A percentile compares a stretch with the other conserved stretches of the same genome.
Conservation (phyloP, 2,329 filamentous ascomycete genomes). For the Fusarium ambrosium region DNA sequence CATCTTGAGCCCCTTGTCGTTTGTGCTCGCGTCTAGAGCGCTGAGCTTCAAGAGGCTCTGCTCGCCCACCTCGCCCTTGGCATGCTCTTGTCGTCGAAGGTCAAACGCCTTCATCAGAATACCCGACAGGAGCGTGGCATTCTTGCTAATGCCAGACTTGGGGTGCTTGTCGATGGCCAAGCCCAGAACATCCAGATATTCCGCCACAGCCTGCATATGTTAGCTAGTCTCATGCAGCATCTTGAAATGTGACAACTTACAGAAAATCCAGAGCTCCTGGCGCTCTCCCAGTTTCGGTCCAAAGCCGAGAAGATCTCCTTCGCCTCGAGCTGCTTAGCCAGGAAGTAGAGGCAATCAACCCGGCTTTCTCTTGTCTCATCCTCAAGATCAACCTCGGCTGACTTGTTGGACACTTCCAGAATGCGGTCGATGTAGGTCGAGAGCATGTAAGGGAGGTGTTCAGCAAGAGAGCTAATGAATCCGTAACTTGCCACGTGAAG, state of each 20-base stretch:
- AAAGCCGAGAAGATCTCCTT: slow-evolving; percentile 82
- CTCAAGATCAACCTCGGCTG: slow-evolving; percentile 73
- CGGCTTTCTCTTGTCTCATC: slow-evolving; percentile 75
- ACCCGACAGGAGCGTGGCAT: slow-evolving; percentile 76
- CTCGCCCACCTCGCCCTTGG: slow-evolving; percentile 61
- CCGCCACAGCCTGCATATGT: slow-evolving; percentile 69
- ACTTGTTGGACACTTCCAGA: slow-evolving; percentile 78
- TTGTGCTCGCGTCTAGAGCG: slow-evolving; percentile 74
- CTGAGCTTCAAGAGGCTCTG: slow-evolving; percentile 63
- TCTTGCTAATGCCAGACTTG: slow-evolving; percentile 84
- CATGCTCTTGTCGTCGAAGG: slow-evolving; percentile 70
- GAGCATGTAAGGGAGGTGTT: slow-evolving; percentile 91
- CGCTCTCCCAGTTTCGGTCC: slow-evolving; percentile 77
- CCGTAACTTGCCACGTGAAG: slow-evolving; percentile 87
- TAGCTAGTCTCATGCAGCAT: slow-evolving; percentile 42
- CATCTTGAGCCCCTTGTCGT: slow-evolving; percentile 85
- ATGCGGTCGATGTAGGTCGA: slow-evolving; percentile 81
- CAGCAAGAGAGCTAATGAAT: slow-evolving; percentile 82
- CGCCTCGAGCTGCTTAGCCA: slow-evolving; percentile 83
- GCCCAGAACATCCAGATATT: slow-evolving; percentile 78
- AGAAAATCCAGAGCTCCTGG: slow-evolving; percentile 71
- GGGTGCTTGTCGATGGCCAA: slow-evolving; percentile 81
- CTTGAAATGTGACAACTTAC: slow-evolving; percentile 60
- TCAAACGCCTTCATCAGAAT: slow-evolving; percentile 74
- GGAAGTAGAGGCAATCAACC: slow-evolving; percentile 76